Percentiles rank a stretch among this genome's conserved stretches.
Evolutionary conservation across 106 monocot species (phyloP).

Genomic region (Dioscorea zingiberensis): DNA sequence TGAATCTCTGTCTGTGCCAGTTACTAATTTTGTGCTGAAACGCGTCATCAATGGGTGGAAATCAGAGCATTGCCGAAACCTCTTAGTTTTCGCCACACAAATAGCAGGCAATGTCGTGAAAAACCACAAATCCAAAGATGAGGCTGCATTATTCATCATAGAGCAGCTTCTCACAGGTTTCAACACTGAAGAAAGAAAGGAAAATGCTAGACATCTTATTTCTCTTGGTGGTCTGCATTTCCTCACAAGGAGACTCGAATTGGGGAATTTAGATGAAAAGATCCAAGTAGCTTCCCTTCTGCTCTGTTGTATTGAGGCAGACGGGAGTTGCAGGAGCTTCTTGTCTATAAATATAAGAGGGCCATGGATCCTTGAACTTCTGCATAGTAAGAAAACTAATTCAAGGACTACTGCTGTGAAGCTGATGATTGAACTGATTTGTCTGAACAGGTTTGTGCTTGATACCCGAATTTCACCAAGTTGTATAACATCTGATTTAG

Average conservation of each 20-base stretch:
- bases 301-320: conserved; percentile 34
- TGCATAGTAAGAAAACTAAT: conserved; percentile 22
- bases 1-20: background rate
- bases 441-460: conserved; percentile 29
- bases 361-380: conserved; percentile 27
- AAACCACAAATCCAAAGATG: conserved; percentile 15
- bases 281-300: conserved; percentile 10
- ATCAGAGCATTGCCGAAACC: conserved; percentile 20
- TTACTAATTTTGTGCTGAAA: conserved; percentile 1
- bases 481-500: too few relatives aligned
- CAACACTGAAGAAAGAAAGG: conserved; percentile 16
- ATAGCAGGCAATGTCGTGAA: conserved; percentile 5
- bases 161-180: conserved; percentile 22
- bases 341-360: conserved; percentile 22
- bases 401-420: conserved; percentile 18
- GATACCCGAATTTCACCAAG: background rate
- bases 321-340: conserved; percentile 46
- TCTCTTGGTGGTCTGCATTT: conserved; percentile 42
- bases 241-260: conserved; percentile 21
- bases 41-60: conserved; percentile 16
- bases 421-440: conserved; percentile 44
- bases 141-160: conserved; percentile 17
- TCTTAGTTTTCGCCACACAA: conserved; percentile 8
- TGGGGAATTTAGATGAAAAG: conserved; percentile 25
- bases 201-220: conserved; percentile 35